Evolutionary conservation across 2,329 filamentous ascomycete species (phyloP), one percentile per base, ranked within the genome.

Genomic region (Ophiocordyceps australis): DNA sequence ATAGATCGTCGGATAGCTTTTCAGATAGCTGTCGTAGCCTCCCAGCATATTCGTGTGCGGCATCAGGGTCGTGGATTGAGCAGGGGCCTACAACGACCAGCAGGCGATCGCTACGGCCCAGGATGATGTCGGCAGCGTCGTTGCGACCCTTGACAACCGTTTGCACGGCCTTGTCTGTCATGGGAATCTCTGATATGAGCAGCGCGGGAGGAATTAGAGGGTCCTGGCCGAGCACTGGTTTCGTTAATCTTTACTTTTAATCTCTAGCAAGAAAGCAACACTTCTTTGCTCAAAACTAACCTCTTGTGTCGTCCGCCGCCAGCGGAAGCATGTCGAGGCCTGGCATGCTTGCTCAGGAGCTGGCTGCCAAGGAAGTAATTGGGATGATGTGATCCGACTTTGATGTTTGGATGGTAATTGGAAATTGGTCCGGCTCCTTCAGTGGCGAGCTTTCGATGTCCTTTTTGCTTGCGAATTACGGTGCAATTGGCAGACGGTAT

Each of bases 21-120:
- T 78, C 69, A 32, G 83, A 70, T 24, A 94, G 60, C 27, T 62
- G 56, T 56, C 82, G 78, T 25, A 98, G 68, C 30, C 75, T 71
- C 34, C 65, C 57, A 48, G 78, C 81, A 63, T 98, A 98, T 53
- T 94, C 83, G 40, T 91, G 62, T 21, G 89, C 89, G 10, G 73
- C 73, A 25, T 63, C 71, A 7, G 89, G 89, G 55, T 98, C 89
- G 60, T 98, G 89, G 47, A 98, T 86, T 16, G 85, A 94, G 64
- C 89, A 98, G 27, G 89, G 89, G 3, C 89, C 89, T 45, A 91
- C 78, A 45, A 98, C 74, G 42, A 95, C 89, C 34, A 98, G 70
- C 18, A 98, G 77, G 32, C 85, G 79, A 59, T 93, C 82, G 52
- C 72, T 74, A 36, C 69, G 62, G 44, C 76, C 73, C 49, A 80